A percentile compares a stretch with the other conserved stretches of the same genome.
These are phyloP conservation scores for Lizonia empirigonia DNA, from an alignment of 2,329 filamentous ascomycete genomes.

Conservation along the genomic window DNA sequence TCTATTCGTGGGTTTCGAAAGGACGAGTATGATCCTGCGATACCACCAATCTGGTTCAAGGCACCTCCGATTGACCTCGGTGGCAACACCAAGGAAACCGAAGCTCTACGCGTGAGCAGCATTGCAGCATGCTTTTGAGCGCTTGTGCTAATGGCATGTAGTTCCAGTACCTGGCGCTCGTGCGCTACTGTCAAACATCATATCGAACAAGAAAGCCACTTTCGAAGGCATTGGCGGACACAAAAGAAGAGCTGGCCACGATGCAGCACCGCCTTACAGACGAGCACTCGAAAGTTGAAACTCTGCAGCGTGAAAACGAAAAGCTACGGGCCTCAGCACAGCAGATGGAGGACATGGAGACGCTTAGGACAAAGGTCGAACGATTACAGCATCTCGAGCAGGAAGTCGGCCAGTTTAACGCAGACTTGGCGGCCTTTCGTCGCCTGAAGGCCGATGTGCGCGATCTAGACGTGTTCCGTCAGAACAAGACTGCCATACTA, in stretches of 20 bases:
- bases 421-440: slow-evolving; percentile 13
- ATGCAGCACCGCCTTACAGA: slow-evolving; percentile 44
- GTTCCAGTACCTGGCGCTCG: slow-evolving; percentile 54
- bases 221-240: slow-evolving; percentile 17
- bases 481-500: slow-evolving; percentile 31
- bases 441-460: slow-evolving; percentile 22
- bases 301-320: slow-evolving; percentile 31
- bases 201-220: slow-evolving; percentile 28
- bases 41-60: slow-evolving; percentile 52
- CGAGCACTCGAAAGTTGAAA: slow-evolving; percentile 40
- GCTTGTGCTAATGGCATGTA: slow-evolving; percentile 29
- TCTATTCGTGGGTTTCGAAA: slow-evolving; percentile 52
- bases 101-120: slow-evolving; percentile 50
- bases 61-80: slow-evolving; percentile 54
- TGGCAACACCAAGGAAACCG: slow-evolving; percentile 44
- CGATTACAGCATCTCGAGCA: slow-evolving; percentile 26
- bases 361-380: slow-evolving; percentile 22
- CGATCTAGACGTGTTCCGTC: slow-evolving; percentile 29
- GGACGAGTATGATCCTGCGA: slow-evolving; percentile 51
- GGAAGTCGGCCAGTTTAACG: slow-evolving; percentile 22
- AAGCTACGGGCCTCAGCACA: slow-evolving; percentile 18
- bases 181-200: slow-evolving; percentile 35
- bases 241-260: slow-evolving; percentile 34
- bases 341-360: slow-evolving; percentile 8
- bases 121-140: not conserved